Evolutionary conservation across 2,329 filamentous ascomycete genomes (phyloP).

Genomic region (Colletotrichum truncatum): DNA sequence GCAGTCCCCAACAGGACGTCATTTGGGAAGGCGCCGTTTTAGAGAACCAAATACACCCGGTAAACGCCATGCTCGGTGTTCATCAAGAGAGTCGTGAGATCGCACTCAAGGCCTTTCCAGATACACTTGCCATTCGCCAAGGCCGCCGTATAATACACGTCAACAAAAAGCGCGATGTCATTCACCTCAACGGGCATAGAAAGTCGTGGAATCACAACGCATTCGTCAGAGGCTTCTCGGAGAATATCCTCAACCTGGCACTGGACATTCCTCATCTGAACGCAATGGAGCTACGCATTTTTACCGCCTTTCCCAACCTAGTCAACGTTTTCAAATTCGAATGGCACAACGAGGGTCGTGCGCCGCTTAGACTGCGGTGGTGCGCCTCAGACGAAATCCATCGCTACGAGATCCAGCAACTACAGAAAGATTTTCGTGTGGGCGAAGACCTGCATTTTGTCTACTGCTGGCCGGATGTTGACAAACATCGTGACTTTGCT

Average conservation of each 20-base stretch:
- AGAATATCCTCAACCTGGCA: conserved; percentile 40
- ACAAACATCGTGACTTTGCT: conserved; percentile 40
- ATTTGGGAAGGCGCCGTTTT: conserved; percentile 29
- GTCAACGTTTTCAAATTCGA: conserved; percentile 37
- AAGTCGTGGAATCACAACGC: conserved; percentile 15
- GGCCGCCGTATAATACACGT: conserved; percentile 39
- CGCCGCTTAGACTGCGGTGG: conserved; percentile 38
- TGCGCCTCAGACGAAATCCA: conserved; percentile 40
- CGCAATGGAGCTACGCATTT: background rate
- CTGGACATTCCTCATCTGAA: conserved; percentile 19
- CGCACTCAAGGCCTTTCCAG: conserved; percentile 41
- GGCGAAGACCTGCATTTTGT: conserved; percentile 38
- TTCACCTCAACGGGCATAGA: conserved; percentile 26
- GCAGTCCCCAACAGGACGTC: background rate
- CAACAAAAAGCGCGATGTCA: conserved; percentile 42
- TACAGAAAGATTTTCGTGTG: conserved; percentile 34
- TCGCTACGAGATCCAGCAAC: conserved; percentile 37
- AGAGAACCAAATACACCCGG: conserved; percentile 20
- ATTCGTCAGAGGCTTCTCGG: conserved; percentile 38
- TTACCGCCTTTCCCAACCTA: conserved; percentile 36
- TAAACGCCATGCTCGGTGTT: conserved; percentile 42
- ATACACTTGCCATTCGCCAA: conserved; percentile 41
- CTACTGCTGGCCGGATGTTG: conserved; percentile 45
- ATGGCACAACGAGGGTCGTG: conserved; percentile 16
- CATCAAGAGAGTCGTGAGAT: conserved; percentile 46